These are phyloP conservation scores for Cercospora sojina DNA, from an alignment of 2,329 filamentous ascomycete species.

Conservation along the genomic window DNA sequence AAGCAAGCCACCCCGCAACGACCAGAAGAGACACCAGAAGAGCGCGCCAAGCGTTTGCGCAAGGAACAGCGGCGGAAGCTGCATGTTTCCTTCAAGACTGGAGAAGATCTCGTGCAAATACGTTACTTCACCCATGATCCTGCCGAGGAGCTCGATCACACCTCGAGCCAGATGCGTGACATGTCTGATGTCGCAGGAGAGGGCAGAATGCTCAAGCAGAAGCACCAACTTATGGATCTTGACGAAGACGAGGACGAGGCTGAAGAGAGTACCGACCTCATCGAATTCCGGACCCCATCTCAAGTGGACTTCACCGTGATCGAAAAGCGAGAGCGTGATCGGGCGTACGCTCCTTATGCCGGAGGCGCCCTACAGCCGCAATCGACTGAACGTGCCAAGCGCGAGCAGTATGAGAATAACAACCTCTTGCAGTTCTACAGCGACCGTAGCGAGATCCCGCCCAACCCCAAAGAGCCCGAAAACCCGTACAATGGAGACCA, in stretches of 20 bases:
- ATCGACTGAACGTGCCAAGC: slow-evolving; percentile 45
- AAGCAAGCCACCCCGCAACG: slow-evolving; percentile 51
- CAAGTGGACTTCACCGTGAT: slow-evolving; percentile 48
- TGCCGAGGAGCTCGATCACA: slow-evolving; percentile 67
- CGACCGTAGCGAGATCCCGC: slow-evolving; percentile 47
- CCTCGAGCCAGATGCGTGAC: slow-evolving; percentile 67
- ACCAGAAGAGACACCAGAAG: slow-evolving; percentile 61
- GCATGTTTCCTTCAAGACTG: slow-evolving; percentile 69
- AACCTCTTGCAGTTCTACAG: slow-evolving; percentile 51
- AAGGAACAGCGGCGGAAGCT: slow-evolving; percentile 71
- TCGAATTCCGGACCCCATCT: slow-evolving; percentile 47
- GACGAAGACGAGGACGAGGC: slow-evolving; percentile 59
- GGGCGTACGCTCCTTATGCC: slow-evolving; percentile 49
- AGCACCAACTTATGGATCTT: slow-evolving; percentile 64
- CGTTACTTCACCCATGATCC: slow-evolving; percentile 71
- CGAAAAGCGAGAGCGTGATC: slow-evolving; percentile 42
- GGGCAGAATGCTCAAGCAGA: slow-evolving; percentile 54
- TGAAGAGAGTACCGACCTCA: slow-evolving; percentile 52
- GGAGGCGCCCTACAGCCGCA: slow-evolving; percentile 43
- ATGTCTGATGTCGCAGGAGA: slow-evolving; percentile 70
- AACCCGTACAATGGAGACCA: slow-evolving; percentile 39
- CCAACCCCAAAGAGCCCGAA: slow-evolving; percentile 47
- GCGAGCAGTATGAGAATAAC: slow-evolving; percentile 47
- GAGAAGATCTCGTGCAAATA: slow-evolving; percentile 64
- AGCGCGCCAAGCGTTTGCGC: slow-evolving; percentile 65